Evolutionary conservation across 768 basidiomycete species (phyloP).

Genomic region (Terana coerulea): DNA sequence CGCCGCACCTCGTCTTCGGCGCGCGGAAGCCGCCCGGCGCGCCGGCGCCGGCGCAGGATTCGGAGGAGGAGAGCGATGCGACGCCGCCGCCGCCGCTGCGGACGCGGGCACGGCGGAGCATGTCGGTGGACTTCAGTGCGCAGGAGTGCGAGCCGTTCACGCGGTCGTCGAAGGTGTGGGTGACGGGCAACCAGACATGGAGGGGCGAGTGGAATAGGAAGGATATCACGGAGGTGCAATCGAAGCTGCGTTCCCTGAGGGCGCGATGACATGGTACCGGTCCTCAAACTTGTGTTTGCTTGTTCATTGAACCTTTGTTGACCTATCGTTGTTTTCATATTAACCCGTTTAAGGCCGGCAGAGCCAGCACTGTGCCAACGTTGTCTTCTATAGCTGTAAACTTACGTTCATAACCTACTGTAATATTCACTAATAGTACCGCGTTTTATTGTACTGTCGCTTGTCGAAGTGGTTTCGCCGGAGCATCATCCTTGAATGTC

Average conservation of each 20-base stretch:
- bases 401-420: no score
- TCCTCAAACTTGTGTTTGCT: no score
- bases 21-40: conserved; percentile 12
- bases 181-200: conserved; percentile 26
- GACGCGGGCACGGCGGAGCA: conserved; percentile 8
- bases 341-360: no score
- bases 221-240: conserved; percentile 37
- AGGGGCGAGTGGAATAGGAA: conserved; percentile 39
- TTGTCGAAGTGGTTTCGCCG: no score
- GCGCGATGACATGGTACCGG: no score
- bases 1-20: conserved; percentile 47
- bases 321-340: no score
- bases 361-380: no score
- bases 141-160: background rate
- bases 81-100: background rate
- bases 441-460: no score
- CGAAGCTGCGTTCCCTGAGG: conserved; percentile 30
- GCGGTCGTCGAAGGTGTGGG: conserved; percentile 20
- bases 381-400: no score
- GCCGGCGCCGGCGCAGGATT: background rate
- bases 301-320: no score
- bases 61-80: background rate
- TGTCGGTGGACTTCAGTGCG: conserved; percentile 16
- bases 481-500: no score
- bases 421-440: no score